Conservation (phyloP, 768 basidiomycete species). For the Auriscalpium vulgare region DNA sequence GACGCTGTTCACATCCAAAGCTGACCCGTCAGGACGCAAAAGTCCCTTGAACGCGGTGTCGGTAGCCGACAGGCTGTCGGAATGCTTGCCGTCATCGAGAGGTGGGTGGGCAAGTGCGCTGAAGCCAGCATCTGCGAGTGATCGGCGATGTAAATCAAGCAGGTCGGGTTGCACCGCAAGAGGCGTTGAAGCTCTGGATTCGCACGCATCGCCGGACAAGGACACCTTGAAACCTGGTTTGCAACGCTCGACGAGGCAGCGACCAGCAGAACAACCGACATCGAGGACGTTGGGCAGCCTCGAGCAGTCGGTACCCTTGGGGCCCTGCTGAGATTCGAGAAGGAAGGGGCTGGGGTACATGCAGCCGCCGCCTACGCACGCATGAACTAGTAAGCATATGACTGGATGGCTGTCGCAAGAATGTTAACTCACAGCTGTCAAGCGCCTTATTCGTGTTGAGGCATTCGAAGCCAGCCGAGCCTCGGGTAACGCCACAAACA, state of each 20-base stretch:
- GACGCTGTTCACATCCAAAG: not conserved
- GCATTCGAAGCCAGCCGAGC: conserved; percentile 31
- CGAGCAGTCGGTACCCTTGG: not conserved
- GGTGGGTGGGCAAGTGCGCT: too few species aligned
- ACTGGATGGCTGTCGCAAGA: not conserved
- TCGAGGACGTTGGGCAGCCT: not conserved
- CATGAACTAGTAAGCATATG: not conserved
- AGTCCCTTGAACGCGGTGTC: too few species aligned
- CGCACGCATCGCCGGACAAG: not conserved
- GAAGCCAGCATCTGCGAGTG: too few species aligned
- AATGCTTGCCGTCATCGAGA: too few species aligned
- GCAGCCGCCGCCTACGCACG: conserved; percentile 2
- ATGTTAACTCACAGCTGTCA: conserved; percentile 1
- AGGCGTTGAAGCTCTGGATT: not conserved
- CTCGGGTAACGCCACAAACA: conserved; percentile 32
- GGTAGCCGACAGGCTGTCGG: too few species aligned
- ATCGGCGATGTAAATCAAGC: too few species aligned
- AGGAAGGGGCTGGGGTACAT: not conserved
- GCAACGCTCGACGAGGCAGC: not conserved
- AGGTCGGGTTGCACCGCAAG: not conserved
- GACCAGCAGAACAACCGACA: not conserved
- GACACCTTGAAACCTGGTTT: not conserved
- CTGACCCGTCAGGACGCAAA: too few species aligned
- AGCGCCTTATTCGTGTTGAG: conserved; percentile 26
- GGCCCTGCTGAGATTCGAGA: not conserved